Conservation (phyloP, 164 flowering plant genomes). For the Magnolia changhungtana region DNA sequence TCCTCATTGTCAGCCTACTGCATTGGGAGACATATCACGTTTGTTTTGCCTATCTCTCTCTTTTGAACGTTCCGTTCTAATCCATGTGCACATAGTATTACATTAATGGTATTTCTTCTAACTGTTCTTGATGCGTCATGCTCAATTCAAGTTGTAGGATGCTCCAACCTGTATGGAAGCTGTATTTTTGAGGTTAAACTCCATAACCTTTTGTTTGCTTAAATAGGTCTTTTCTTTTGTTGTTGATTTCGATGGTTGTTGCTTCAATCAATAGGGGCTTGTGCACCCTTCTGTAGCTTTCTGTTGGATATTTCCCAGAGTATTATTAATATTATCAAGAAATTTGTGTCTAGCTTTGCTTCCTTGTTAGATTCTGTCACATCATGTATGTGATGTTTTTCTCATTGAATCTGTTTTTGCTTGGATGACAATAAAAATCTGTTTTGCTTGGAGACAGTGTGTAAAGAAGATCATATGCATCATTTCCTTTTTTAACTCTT, state of each 20-base stretch:
- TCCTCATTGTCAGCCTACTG: constrained; percentile 31
- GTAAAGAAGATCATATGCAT: not conserved
- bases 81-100: constrained; percentile 11
- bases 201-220: not conserved
- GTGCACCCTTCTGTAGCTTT: not conserved
- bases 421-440: not conserved
- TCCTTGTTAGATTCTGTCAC: not conserved
- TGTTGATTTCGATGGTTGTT: not conserved
- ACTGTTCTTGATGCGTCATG: constrained; percentile 1
- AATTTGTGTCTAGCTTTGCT: not conserved
- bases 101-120: constrained; percentile 15
- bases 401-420: not conserved
- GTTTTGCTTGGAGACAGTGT: not conserved
- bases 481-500: not conserved
- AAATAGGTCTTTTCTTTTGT: not conserved
- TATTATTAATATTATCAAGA: not conserved
- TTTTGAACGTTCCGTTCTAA: constrained; percentile 12
- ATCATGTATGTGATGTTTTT: not conserved
- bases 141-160: constrained; percentile 11
- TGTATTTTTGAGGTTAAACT: not conserved
- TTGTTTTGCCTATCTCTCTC: constrained; percentile 27
- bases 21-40: constrained; percentile 31
- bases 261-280: not conserved
- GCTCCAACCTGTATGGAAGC: constrained; percentile 1
- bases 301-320: not conserved